A percentile compares a stretch with the other conserved stretches of the same genome.
phyloP scores from a whole-genome alignment of 1,139 yeast species.

The Geotrichum aggregatum region DNA sequence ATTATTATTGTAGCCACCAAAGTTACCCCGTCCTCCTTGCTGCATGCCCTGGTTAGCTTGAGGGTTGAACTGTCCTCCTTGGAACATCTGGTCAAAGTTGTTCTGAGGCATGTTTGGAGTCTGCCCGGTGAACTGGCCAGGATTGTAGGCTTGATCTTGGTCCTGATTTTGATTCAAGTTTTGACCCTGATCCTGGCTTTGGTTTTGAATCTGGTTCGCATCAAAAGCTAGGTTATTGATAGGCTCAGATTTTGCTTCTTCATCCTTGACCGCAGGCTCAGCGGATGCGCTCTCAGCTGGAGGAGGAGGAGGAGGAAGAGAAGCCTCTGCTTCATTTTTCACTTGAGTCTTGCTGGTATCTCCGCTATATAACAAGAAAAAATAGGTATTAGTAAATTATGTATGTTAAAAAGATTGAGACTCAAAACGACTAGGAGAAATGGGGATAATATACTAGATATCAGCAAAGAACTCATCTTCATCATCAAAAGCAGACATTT shows the following conservation, averaged over 20 bases:
- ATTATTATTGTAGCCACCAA: not conserved
- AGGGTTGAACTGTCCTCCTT: not conserved
- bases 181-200: constrained; percentile 6
- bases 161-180: constrained; percentile 16
- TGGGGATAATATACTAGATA: constrained; percentile 47
- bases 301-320: constrained; percentile 15
- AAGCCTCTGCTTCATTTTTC: constrained; percentile 24
- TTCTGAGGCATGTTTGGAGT: not conserved
- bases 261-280: constrained; percentile 24
- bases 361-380: constrained; percentile 17
- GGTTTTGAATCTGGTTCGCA: constrained; percentile 15
- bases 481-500: constrained; percentile 65
- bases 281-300: not conserved
- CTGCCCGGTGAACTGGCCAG: not conserved
- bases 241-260: constrained; percentile 18
- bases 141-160: constrained; percentile 13
- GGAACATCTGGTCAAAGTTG: not conserved
- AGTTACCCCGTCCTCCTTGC: not conserved
- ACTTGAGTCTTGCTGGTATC: constrained; percentile 20
- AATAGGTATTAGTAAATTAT: constrained; percentile 17
- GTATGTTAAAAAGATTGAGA: constrained; percentile 6
- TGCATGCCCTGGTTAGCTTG: constrained; percentile 4
- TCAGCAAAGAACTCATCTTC: constrained; percentile 82
- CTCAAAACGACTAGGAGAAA: constrained; percentile 10
- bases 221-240: constrained; percentile 8